Percentiles rank a stretch among this genome's conserved stretches.
These are phyloP conservation scores for Babesia bigemina DNA, from an alignment of 169 alveolate species.

Conservation along the genomic window DNA sequence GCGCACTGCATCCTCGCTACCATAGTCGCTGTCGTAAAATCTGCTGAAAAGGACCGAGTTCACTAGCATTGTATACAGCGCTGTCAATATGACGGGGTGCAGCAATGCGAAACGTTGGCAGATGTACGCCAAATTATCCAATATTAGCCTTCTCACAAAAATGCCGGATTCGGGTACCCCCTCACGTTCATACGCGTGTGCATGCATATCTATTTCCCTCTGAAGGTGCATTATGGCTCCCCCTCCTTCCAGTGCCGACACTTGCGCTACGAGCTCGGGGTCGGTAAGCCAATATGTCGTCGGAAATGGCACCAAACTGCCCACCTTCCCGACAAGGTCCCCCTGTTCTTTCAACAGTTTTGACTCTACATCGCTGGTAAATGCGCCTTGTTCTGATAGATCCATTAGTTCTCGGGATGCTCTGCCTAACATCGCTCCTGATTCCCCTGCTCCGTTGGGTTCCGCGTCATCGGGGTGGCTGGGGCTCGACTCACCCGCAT, in stretches of 20 bases:
- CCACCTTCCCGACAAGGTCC: conserved; percentile 36
- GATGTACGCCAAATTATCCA: conserved; percentile 49
- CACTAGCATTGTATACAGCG: conserved; percentile 37
- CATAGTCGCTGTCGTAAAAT: background rate
- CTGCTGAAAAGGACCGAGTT: conserved; percentile 36
- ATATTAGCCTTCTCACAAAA: conserved; percentile 12
- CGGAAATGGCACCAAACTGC: conserved; percentile 74
- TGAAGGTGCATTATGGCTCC: conserved; percentile 71
- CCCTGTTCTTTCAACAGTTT: conserved; percentile 26
- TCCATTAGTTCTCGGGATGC: background rate
- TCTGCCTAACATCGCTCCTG: background rate
- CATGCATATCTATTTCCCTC: conserved; percentile 28
- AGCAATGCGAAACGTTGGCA: conserved; percentile 53
- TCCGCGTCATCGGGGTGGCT: background rate
- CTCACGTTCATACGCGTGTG: background rate
- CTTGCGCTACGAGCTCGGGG: conserved; percentile 59
- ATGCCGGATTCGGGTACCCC: background rate
- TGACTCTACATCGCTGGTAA: conserved; percentile 19
- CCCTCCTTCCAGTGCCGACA: conserved; percentile 75
- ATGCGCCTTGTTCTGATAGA: background rate
- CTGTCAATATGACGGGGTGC: conserved; percentile 38
- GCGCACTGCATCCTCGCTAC: background rate
- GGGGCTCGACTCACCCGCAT: conserved; percentile 26
- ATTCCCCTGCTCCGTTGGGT: background rate
- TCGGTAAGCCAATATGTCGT: conserved; percentile 75